Evolutionary conservation across 2,329 filamentous ascomycete species (phyloP).

Genomic region (Trichoderma atroviride): DNA sequence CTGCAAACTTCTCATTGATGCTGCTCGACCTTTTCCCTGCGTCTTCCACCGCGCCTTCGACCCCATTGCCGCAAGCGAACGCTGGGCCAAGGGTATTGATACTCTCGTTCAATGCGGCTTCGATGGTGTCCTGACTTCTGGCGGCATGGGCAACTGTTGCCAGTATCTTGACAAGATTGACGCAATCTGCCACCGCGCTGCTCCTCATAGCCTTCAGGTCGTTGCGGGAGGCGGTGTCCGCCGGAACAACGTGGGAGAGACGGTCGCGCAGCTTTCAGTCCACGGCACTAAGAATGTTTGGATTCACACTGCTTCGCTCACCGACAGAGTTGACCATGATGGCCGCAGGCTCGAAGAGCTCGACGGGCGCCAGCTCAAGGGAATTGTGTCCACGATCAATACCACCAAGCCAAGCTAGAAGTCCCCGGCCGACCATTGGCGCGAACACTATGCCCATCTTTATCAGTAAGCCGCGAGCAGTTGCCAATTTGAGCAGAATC

Average conservation of each 20-base stretch:
- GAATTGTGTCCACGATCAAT: slow-evolving; percentile 32
- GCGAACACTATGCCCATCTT: slow-evolving; percentile 28
- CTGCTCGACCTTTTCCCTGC: slow-evolving; percentile 48
- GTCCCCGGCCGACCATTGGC: slow-evolving; percentile 36
- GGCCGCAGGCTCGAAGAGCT: slow-evolving; percentile 31
- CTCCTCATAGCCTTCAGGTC: slow-evolving; percentile 45
- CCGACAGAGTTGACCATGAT: slow-evolving; percentile 16
- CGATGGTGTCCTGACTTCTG: slow-evolving; percentile 55
- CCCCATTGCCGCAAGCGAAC: slow-evolving; percentile 41
- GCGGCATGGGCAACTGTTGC: slow-evolving; percentile 48
- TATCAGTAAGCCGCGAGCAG: slow-evolving; percentile 1
- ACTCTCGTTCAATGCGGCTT: slow-evolving; percentile 50
- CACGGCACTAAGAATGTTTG: slow-evolving; percentile 38
- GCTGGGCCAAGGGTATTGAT: slow-evolving; percentile 35
- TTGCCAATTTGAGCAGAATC: not conserved
- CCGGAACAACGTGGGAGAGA: slow-evolving; percentile 41
- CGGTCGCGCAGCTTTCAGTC: slow-evolving; percentile 36
- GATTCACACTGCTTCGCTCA: slow-evolving; percentile 52
- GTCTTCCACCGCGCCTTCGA: slow-evolving; percentile 63
- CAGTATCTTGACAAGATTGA: slow-evolving; percentile 45
- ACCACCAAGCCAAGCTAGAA: slow-evolving; percentile 34
- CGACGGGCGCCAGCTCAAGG: slow-evolving; percentile 33
- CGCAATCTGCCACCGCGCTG: slow-evolving; percentile 40
- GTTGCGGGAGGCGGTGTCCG: slow-evolving; percentile 57
- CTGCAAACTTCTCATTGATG: slow-evolving; percentile 46